Base-by-base conservation (phyloP, 352 stramenopile genomes). In the Globisporangium uncinulatum region DNA sequence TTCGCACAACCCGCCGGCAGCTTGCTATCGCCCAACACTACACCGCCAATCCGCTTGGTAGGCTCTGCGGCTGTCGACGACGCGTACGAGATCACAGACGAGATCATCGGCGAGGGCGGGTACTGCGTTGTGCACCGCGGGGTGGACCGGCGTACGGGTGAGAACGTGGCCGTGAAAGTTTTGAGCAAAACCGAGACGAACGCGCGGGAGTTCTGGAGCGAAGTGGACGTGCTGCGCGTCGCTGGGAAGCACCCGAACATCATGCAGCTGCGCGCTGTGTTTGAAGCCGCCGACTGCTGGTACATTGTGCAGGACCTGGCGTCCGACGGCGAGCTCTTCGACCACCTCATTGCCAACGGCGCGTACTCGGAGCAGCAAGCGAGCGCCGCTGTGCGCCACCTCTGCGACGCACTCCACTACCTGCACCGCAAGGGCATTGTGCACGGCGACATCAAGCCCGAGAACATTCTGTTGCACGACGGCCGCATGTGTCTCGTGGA, bases 401-500 rank as follows among this genome's bases (percentile, higher is more conserved):
- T 94, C 0, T 90, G 82, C 57, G 76, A 92, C 50, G 85, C 84
- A 37, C 67, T 95, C 57, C 72, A 86, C 41, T 93, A 93, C 59
- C 64, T 96, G 59, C 87, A 96, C 62, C 76, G 79, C 68, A 94
- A 94, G 58, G 80, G 80, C 32, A 84, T 96, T 29, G 83, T 96
- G 3, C 87, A 96, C 54, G 86, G 83, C 51, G 86, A 96, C 63
- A 86, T 96, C 65, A 96, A 96, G 54, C 86, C 86, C 0, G 86
- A 96, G 63, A 96, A 96, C 50, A 82, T 95, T 52, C 56, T 96
- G 63, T 63, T 90, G 47, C 74, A 87, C 41, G 62, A 84, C 45
- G 76, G 73, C 6, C 74, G 74, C 57, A 89, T 90, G 80, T 90
- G 82, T 56, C 76, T 92, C n/a, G 83, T 91, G 46, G 84, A 94